Conservation (phyloP, 129 eudicot genomes). For the Artemisia argyi region DNA sequence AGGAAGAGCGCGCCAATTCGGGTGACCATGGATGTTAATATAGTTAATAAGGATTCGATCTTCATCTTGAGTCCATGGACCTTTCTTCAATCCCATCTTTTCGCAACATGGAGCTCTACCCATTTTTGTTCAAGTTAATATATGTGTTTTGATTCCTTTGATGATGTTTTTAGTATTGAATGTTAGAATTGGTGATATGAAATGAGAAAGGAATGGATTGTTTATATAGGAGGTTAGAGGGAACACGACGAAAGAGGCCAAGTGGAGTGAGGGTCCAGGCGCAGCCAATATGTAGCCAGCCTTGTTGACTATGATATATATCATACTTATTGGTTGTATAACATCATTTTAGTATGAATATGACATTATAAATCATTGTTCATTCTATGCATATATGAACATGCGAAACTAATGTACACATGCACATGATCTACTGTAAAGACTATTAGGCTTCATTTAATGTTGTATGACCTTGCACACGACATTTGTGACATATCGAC, state of each 20-base stretch:
- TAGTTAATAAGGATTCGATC: conserved; percentile 45
- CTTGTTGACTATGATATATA: conserved; percentile 16
- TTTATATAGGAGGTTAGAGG: conserved; percentile 5
- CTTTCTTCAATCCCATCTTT: conserved; percentile 76
- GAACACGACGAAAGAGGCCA: conserved; percentile 16
- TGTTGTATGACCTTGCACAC: no score
- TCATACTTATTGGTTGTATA: background rate
- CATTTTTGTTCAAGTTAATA: conserved; percentile 21
- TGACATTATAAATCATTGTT: no score
- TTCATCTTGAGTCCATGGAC: conserved; percentile 75
- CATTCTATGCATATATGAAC: no score
- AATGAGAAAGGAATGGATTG: conserved; percentile 10
- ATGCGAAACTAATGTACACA: no score
- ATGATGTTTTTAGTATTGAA: background rate
- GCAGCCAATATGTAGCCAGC: conserved; percentile 21
- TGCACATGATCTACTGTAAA: no score
- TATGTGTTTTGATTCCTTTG: background rate
- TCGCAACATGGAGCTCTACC: conserved; percentile 79
- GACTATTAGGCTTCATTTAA: no score
- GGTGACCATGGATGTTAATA: conserved; percentile 51
- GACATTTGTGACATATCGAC: no score
- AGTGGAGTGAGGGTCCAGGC: conserved; percentile 32
- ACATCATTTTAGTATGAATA: no score
- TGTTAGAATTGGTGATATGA: conserved; percentile 2
- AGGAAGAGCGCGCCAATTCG: conserved; percentile 81